Evolutionary conservation across 2,329 filamentous ascomycete genomes (phyloP).

Genomic region (Cordyceps pruinosa): DNA sequence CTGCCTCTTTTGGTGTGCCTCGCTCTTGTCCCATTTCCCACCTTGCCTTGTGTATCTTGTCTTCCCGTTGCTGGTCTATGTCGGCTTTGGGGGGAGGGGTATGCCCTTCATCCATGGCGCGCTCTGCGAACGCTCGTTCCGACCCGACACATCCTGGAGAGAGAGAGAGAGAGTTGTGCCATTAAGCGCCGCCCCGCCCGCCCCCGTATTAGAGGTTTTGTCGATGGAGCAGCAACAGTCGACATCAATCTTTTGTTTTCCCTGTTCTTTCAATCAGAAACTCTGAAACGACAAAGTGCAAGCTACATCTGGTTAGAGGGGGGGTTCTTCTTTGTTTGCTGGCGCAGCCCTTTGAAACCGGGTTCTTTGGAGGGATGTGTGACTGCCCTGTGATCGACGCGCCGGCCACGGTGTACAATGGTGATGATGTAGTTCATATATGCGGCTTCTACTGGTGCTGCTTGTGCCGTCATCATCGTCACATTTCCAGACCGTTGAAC

Average conservation of each 20-base stretch:
- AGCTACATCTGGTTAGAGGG: too few species aligned
- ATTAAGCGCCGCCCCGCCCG: neutral
- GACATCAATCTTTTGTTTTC: neutral
- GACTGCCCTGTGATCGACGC: neutral
- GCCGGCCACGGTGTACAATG: conserved; percentile 3
- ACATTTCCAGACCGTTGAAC: neutral
- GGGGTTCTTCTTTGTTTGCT: too few species aligned
- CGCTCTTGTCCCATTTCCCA: too few species aligned
- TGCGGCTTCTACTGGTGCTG: neutral
- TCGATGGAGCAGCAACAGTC: neutral
- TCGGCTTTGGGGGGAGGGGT: too few species aligned
- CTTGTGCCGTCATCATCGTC: neutral
- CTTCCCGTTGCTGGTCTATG: neutral
- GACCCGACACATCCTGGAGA: too few species aligned
- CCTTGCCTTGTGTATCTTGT: too few species aligned
- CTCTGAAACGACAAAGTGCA: too few species aligned
- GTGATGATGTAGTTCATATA: conserved; percentile 6
- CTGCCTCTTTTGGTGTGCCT: neutral
- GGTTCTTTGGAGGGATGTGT: neutral
- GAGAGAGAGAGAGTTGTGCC: neutral
- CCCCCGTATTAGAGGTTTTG: neutral
- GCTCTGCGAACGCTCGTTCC: too few species aligned
- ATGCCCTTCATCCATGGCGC: too few species aligned
- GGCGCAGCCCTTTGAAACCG: neutral
- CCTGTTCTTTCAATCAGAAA: too few species aligned